A percentile compares a stretch with the other conserved stretches of the same genome.
Conservation (phyloP, 73 alveolate species). For the Paraurostyla sp. region DNA sequence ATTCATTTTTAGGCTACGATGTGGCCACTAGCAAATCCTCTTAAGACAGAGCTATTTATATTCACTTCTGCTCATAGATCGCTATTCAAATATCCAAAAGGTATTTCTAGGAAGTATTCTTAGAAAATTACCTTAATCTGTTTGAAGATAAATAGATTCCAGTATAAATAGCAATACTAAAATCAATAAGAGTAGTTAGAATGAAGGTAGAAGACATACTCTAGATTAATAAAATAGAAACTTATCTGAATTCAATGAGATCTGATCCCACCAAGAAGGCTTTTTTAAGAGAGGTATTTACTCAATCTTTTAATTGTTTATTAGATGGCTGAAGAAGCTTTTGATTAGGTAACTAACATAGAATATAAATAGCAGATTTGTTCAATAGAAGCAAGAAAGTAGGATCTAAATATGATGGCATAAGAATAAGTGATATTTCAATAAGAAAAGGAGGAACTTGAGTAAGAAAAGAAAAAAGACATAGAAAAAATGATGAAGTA, state of each 20-base stretch:
- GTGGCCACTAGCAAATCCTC: neutral
- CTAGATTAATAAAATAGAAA: slow-evolving; percentile 7
- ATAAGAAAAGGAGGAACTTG: slow-evolving; percentile 3
- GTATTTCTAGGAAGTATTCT: neutral
- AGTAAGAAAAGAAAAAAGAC: neutral
- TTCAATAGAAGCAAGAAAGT: neutral
- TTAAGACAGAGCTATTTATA: neutral
- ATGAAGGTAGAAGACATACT: slow-evolving; percentile 1
- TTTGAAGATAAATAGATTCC: neutral
- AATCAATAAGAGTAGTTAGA: neutral
- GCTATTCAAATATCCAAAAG: neutral
- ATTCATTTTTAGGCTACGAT: neutral
- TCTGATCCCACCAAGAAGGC: neutral
- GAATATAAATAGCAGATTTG: neutral
- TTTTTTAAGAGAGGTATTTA: slow-evolving; percentile 13
- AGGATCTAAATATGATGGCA: neutral
- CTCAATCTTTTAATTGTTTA: too few relatives aligned
- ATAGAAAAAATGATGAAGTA: slow-evolving; percentile 9
- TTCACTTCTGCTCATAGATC: neutral
- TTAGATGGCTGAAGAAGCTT: slow-evolving; percentile 14
- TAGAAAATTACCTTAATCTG: neutral
- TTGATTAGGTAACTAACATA: neutral
- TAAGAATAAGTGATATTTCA: neutral
- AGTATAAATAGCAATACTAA: neutral
- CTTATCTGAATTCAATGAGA: neutral